Evolutionary conservation across 345 rosid species (phyloP), one percentile per base, ranked within the genome.

Genomic region (Xanthoceras sorbifolium): DNA sequence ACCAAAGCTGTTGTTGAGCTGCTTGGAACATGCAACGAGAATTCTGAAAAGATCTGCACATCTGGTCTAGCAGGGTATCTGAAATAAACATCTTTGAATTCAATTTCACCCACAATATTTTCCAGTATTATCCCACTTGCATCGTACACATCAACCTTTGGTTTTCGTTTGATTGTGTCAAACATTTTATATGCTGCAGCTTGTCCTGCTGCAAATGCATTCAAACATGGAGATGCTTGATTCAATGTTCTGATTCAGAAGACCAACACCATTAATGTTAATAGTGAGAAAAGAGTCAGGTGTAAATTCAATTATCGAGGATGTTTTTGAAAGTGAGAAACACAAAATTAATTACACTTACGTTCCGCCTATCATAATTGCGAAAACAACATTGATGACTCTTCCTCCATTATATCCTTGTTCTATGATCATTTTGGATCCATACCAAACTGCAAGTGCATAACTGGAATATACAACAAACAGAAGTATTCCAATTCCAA

Each of bases 111-210:
- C 61, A 64, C 52, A 22, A 90, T 64, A 10, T 85, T 83, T 44
- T 86, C 89, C 82, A 90, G 50, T 11, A 55, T 84, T 15, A 77
- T 71, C 64, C 94, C 94, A 28, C 67, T 76, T 0, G 60, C 69
- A 76, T 87, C 88, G 12, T 82, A 86, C 8, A 92, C 60, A 78
- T 90, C 94, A 6, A 90, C 85, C 22, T 40, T 74, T 5, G 94
- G 91, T 57, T 76, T 78, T 61, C 92, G 60, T 32, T 85, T 77
- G 73, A 90, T 90, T 10, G 92, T 87, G 78, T 90, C 89, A 25
- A 89, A 90, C 94, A 90, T 90, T 82, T 90, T 89, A 69, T 85
- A 89, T 0, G 92, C 94, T 5, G 94, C 94, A 5, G 92, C 92
- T 80, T 82, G 84, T 54, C 92, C 94, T 9, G 90, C 78, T 42